phyloP scores from a whole-genome alignment of 306 rosid species.

The Inga laurina region DNA sequence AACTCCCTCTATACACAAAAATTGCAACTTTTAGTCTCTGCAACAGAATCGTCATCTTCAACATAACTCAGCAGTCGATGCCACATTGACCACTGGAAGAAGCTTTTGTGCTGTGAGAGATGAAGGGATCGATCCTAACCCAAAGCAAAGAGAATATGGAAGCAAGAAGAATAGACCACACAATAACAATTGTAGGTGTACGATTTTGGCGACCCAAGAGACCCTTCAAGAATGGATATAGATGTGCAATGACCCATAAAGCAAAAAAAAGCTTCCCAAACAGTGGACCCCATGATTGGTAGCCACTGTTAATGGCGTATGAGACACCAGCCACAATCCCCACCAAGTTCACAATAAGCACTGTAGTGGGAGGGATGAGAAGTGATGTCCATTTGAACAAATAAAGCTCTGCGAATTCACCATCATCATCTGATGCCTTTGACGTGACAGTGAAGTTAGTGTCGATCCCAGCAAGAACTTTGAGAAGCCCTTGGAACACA shows the following conservation, averaged over 20 bases:
- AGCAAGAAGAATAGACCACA: slow-evolving; percentile 90
- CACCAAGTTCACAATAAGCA: slow-evolving; percentile 73
- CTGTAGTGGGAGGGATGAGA: slow-evolving; percentile 93
- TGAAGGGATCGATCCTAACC: slow-evolving; percentile 94
- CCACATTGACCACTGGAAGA: slow-evolving; percentile 74
- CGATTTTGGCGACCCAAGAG: slow-evolving; percentile 85
- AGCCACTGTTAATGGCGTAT: slow-evolving; percentile 83
- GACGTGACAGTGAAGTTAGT: slow-evolving; percentile 92
- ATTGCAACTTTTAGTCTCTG: slow-evolving; percentile 25
- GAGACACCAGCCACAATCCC: slow-evolving; percentile 96
- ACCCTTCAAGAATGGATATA: slow-evolving; percentile 96
- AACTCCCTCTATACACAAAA: slow-evolving; percentile 54
- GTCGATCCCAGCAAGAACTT: slow-evolving; percentile 93
- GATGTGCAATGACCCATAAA: slow-evolving; percentile 91
- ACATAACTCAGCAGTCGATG: slow-evolving; percentile 63
- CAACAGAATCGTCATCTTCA: slow-evolving; percentile 22
- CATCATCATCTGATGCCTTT: slow-evolving; percentile 91
- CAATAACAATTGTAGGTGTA: slow-evolving; percentile 89
- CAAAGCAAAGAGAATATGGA: slow-evolving; percentile 89
- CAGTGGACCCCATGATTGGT: slow-evolving; percentile 96
- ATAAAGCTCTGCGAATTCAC: slow-evolving; percentile 88
- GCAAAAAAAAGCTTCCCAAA: slow-evolving; percentile 88
- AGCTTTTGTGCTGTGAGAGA: slow-evolving; percentile 42
- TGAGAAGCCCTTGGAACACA: slow-evolving; percentile 92
- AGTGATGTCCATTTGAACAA: slow-evolving; percentile 95